phyloP scores from a whole-genome alignment of 2,329 filamentous ascomycete species.

The Microdochium nivale region DNA sequence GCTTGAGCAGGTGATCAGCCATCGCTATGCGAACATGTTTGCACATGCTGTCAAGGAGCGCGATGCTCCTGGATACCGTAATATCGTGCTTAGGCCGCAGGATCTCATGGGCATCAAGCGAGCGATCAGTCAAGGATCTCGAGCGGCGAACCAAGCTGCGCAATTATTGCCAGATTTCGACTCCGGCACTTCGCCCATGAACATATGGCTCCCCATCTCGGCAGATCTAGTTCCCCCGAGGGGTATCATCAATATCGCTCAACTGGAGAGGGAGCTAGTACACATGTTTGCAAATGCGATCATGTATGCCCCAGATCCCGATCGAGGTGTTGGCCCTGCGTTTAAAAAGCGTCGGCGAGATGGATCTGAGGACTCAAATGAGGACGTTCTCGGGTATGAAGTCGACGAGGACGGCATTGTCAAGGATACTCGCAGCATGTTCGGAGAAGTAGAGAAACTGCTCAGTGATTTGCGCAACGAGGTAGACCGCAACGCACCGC shows the following conservation, averaged over 20 bases:
- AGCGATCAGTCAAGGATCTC: constrained; percentile 65
- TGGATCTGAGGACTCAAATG: constrained; percentile 26
- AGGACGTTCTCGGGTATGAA: constrained; percentile 47
- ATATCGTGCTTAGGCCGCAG: constrained; percentile 65
- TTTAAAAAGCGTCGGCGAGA: constrained; percentile 39
- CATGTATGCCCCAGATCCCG: constrained; percentile 90
- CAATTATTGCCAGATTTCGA: constrained; percentile 52
- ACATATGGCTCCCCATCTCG: constrained; percentile 58
- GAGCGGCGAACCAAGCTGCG: constrained; percentile 53
- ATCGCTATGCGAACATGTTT: constrained; percentile 74
- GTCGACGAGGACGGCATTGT: constrained; percentile 80
- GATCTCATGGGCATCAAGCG: constrained; percentile 72
- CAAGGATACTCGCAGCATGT: constrained; percentile 83
- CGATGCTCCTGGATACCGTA: constrained; percentile 67
- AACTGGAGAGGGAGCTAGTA: constrained; percentile 86
- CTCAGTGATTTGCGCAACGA: constrained; percentile 71
- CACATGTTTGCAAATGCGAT: constrained; percentile 97
- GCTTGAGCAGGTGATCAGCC: constrained; percentile 67
- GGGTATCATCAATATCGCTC: constrained; percentile 85
- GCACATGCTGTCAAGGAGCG: constrained; percentile 65
- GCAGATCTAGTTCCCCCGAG: constrained; percentile 76
- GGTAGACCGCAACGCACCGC: constrained; percentile 35
- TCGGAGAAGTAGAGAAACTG: constrained; percentile 72
- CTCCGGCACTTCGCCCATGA: constrained; percentile 34
- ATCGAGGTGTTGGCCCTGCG: constrained; percentile 57